Evolutionary conservation across 78 protist species (phyloP).

Genomic region (Pelomyxa schiedti): DNA sequence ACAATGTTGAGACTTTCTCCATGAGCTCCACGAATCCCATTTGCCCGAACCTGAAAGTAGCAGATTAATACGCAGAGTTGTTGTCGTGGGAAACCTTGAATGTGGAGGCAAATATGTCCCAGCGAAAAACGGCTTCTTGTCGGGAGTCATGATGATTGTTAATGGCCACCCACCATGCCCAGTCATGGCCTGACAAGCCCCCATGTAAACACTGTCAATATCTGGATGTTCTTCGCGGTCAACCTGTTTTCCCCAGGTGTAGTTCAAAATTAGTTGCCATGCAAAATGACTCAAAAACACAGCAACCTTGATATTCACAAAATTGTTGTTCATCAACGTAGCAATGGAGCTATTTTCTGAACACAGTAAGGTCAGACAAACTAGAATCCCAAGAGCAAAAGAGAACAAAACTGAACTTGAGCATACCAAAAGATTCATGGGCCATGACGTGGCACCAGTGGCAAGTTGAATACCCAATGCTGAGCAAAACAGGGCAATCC

Average conservation of each 20-base stretch:
- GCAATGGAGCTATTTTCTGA: constrained; percentile 46
- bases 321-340: constrained; percentile 54
- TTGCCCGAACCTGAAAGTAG: constrained; percentile 27
- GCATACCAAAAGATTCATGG: constrained; percentile 57
- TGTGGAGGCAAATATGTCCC: constrained; percentile 51
- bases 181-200: constrained; percentile 8
- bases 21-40: constrained; percentile 22
- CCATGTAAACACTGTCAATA: constrained; percentile 68
- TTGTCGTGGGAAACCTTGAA: constrained; percentile 5
- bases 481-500: constrained; percentile 57
- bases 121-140: constrained; percentile 53
- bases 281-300: too few relatives aligned
- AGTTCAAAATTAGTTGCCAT: too few relatives aligned
- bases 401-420: too few relatives aligned
- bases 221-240: constrained; percentile 80
- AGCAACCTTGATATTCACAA: constrained; percentile 70
- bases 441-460: constrained; percentile 82
- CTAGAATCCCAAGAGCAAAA: too few relatives aligned
- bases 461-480: constrained; percentile 72
- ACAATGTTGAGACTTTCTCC: constrained; percentile 4
- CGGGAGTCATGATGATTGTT: constrained; percentile 64
- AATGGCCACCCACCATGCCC: constrained; percentile 82
- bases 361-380: too few relatives aligned
- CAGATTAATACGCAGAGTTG: constrained; percentile 19
- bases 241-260: too few relatives aligned